A percentile compares a stretch with the other conserved stretches of the same genome.
These are phyloP conservation scores for Chlorophyllum brunneum DNA, from an alignment of 768 basidiomycete genomes.

Conservation along the genomic window DNA sequence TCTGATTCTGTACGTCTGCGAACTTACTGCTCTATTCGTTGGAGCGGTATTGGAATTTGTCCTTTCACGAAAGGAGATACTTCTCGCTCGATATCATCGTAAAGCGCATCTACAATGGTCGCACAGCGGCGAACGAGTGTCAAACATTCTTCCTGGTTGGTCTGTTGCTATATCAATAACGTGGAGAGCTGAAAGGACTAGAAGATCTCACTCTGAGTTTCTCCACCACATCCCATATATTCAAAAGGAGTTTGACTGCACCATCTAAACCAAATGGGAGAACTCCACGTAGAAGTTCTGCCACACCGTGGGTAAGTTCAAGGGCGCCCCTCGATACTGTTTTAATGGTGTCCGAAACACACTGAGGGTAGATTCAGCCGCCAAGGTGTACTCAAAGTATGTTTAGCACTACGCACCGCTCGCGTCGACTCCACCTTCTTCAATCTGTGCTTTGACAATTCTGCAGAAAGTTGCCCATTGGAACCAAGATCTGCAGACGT, in stretches of 20 bases:
- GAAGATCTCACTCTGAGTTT: background rate
- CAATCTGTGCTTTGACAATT: background rate
- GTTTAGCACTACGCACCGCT: background rate
- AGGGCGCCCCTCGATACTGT: no score
- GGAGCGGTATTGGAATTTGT: background rate
- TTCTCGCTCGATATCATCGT: background rate
- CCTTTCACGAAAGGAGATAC: background rate
- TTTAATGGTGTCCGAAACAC: background rate
- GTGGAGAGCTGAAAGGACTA: no score
- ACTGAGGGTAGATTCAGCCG: no score
- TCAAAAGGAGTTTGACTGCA: background rate
- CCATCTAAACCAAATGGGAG: background rate
- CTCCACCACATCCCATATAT: background rate
- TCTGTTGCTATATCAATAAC: background rate
- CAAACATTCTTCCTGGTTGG: background rate
- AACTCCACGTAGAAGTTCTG: background rate
- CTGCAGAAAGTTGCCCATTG: background rate
- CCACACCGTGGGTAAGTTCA: no score
- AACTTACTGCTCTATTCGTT: background rate
- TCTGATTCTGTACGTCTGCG: background rate
- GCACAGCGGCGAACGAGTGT: background rate
- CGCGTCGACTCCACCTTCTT: background rate
- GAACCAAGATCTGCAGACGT: background rate
- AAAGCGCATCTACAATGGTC: background rate
- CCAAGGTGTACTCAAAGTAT: no score